Evolutionary conservation across 1,284 basidiomycete species (phyloP).

Genomic region (Apiotrichum porosum): DNA sequence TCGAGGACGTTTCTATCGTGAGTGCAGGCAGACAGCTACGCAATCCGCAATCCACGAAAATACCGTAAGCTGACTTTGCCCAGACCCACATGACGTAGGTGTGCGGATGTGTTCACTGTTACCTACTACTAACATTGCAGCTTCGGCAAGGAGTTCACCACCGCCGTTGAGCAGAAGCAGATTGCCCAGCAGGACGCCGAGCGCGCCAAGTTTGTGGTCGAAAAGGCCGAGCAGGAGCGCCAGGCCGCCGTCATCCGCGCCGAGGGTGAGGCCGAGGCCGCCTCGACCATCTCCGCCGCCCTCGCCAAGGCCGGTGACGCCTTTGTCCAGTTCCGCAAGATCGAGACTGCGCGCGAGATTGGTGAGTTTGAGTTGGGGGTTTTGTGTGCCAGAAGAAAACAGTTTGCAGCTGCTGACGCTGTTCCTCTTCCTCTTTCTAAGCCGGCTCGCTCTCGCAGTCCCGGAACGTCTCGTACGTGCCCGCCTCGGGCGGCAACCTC

Average conservation of each 20-base stretch:
- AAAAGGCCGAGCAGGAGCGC: constrained; percentile 92
- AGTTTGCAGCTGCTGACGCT: too few species aligned
- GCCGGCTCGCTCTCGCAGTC: constrained; percentile 63
- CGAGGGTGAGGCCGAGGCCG: constrained; percentile 97
- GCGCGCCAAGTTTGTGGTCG: constrained; percentile 97
- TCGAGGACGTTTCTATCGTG: constrained; percentile 93
- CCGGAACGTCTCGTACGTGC: constrained; percentile 83
- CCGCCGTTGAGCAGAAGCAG: constrained; percentile 90
- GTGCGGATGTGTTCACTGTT: too few species aligned
- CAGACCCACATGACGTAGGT: constrained; percentile 54
- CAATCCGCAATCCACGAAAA: too few species aligned
- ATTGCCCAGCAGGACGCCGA: constrained; percentile 73
- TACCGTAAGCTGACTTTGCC: not conserved
- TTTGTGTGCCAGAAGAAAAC: constrained; percentile 8
- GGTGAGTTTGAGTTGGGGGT: too few species aligned
- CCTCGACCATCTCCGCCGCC: constrained; percentile 85
- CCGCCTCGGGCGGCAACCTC: constrained; percentile 70
- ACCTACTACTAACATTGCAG: constrained; percentile 6
- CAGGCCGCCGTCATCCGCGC: constrained; percentile 97
- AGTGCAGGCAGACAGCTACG: constrained; percentile 3
- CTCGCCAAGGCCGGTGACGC: constrained; percentile 82
- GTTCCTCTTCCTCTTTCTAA: too few species aligned
- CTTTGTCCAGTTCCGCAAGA: constrained; percentile 90
- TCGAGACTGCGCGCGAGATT: constrained; percentile 97
- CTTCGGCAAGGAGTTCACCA: constrained; percentile 54